These are phyloP conservation scores for Aquilaria yunnanensis DNA, from an alignment of 345 rosid species.

Conservation along the genomic window DNA sequence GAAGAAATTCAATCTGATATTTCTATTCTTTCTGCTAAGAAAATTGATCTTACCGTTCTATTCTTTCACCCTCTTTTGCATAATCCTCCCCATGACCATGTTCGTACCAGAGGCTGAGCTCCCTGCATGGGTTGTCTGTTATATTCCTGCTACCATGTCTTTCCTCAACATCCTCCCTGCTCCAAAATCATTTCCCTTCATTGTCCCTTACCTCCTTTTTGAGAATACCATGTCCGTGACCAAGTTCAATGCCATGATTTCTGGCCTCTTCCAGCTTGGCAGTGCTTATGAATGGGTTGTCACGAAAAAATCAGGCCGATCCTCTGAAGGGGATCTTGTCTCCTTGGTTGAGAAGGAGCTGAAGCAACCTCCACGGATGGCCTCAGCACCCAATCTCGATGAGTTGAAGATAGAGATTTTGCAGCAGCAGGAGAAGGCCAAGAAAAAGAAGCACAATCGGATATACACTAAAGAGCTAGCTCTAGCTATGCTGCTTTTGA, in stretches of 20 bases:
- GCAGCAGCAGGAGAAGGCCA: conserved; percentile 31
- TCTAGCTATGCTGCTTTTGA: conserved; percentile 73
- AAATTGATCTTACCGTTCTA: conserved; percentile 85
- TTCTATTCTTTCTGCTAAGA: conserved; percentile 82
- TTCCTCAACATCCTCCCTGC: conserved; percentile 93
- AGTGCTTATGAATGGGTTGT: conserved; percentile 98
- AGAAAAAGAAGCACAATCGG: conserved; percentile 76
- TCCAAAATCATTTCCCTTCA: conserved; percentile 87
- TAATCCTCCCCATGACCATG: conserved; percentile 96
- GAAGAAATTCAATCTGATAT: conserved; percentile 89
- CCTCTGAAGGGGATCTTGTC: conserved; percentile 85
- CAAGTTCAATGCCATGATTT: conserved; percentile 93
- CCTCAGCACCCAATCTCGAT: conserved; percentile 51
- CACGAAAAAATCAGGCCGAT: conserved; percentile 91
- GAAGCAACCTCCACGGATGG: conserved; percentile 36
- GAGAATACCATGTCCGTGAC: conserved; percentile 98
- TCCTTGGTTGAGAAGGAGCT: conserved; percentile 51
- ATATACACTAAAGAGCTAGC: conserved; percentile 83
- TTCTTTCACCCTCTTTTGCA: conserved; percentile 94
- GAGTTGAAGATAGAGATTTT: conserved; percentile 42
- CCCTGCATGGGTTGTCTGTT: conserved; percentile 91
- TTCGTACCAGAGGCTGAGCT: conserved; percentile 89
- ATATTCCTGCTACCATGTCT: conserved; percentile 94
- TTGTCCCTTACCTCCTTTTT: conserved; percentile 92
- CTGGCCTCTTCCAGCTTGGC: conserved; percentile 92